phyloP scores from a whole-genome alignment of 306 rosid genomes.

The Vigna mungo region DNA sequence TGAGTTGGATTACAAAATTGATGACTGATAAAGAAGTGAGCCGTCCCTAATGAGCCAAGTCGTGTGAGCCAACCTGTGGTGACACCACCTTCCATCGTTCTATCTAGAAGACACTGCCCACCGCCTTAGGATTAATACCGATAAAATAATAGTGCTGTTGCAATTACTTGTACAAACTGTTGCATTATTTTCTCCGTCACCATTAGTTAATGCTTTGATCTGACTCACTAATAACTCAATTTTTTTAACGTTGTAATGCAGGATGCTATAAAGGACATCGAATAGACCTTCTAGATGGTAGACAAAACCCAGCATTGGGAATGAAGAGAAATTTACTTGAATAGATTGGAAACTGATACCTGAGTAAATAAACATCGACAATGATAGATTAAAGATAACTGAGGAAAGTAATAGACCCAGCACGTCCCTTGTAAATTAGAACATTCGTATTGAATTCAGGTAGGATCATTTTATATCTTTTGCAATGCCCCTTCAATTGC shows the following conservation, averaged over 20 bases:
- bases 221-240: background rate
- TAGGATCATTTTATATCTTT: constrained; percentile 39
- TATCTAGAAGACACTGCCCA: too few species aligned
- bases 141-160: background rate
- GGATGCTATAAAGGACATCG: constrained; percentile 63
- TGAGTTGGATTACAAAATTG: too few species aligned
- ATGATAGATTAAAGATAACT: constrained; percentile 17
- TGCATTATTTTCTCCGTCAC: constrained; percentile 14
- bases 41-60: too few species aligned
- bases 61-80: too few species aligned
- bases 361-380: constrained; percentile 34
- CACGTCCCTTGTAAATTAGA: constrained; percentile 44
- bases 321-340: constrained; percentile 35
- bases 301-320: constrained; percentile 40
- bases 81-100: too few species aligned
- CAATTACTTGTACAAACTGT: background rate
- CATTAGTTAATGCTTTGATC: background rate
- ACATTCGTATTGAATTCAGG: constrained; percentile 37
- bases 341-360: constrained; percentile 18
- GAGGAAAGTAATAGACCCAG: constrained; percentile 33
- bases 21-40: too few species aligned
- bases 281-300: constrained; percentile 35
- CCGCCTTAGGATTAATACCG: background rate
- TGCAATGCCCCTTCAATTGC: constrained; percentile 29
- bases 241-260: constrained; percentile 38